phyloP scores from a whole-genome alignment of 1,284 basidiomycete genomes.

The Wolfiporia cocos region DNA sequence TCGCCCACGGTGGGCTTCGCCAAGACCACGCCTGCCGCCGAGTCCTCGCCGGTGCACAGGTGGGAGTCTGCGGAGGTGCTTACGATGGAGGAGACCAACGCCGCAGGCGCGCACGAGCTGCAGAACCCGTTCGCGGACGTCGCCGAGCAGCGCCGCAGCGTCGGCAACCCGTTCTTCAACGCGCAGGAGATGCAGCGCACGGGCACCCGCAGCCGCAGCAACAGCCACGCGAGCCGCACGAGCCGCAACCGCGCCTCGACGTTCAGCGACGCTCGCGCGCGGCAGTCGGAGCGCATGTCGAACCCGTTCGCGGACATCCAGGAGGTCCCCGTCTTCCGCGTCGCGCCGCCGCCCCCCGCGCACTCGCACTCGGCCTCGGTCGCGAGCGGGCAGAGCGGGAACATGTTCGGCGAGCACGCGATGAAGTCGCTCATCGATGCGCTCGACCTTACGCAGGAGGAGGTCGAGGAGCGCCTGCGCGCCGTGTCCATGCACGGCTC shows the following conservation, averaged over 20 bases:
- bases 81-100: constrained; percentile 32
- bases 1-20: constrained; percentile 37
- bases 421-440: constrained; percentile 60
- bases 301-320: constrained; percentile 32
- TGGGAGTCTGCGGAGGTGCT: constrained; percentile 73
- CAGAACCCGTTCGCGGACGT: constrained; percentile 40
- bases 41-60: constrained; percentile 40
- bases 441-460: constrained; percentile 40
- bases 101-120: constrained; percentile 19
- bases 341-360: constrained; percentile 8
- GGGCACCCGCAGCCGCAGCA: constrained; percentile 16
- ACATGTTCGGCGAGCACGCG: constrained; percentile 34
- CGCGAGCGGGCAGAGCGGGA: constrained; percentile 17
- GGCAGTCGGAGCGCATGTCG: constrained; percentile 6
- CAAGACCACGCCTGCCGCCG: constrained; percentile 54
- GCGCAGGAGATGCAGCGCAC: constrained; percentile 27
- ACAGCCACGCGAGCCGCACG: constrained; percentile 18
- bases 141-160: constrained; percentile 30
- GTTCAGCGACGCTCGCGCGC: constrained; percentile 2
- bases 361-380: constrained; percentile 18
- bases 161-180: constrained; percentile 64
- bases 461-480: constrained; percentile 37
- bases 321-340: constrained; percentile 14
- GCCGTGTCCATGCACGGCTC: constrained; percentile 25
- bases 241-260: constrained; percentile 14